Base-by-base conservation (phyloP, 2,329 filamentous ascomycete genomes). In the Aulographum hederae region DNA sequence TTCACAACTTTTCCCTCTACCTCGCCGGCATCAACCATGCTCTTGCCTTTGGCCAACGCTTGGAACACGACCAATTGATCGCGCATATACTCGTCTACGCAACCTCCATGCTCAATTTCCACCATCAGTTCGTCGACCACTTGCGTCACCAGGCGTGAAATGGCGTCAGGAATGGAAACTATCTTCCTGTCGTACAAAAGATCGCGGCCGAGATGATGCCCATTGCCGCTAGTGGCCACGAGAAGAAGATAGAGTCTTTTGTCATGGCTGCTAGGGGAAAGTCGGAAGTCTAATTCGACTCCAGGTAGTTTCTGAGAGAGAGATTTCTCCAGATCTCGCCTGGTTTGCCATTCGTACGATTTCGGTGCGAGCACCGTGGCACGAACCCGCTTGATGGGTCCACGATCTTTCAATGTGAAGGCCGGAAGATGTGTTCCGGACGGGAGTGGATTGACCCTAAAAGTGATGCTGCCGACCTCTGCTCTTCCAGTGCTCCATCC, bases 21-120 rank as follows among this genome's bases (percentile, higher is more conserved):
- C 13, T 35, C 36, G 14, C 46, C 43, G n/a, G 43, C 45, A 38
- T 44, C 45, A 0, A 62, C 50, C 1, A 31, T 29, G 37, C 54
- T 57, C 23, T 18, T 41, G 1, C 61, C 61, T 6, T 48, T 40
- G 4, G 65, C 64, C 14, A 74, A 46, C 12, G 64, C 64, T 42
- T 72, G 65, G 35, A 69, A 73, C 1, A 73, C 55, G 2, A 71
- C 61, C 17, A 73, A 39, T 41, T 73, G 69, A 45, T 73, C 69
- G 27, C 63, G 51, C 58, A 69, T 57, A 37, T 59, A 54, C 42
- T 60, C 56, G 40, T 73, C 69, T 3, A 70, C 58, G 39, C 57
- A 64, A 0, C 62, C 58, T 0, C 50, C 54, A 35, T 58, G 51
- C 10, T 48, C 43, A 28, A 67, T 46, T 35, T 72, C 65, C 1